Conservation (phyloP, 2,329 filamentous ascomycete species). For the Aspergillus sp. region DNA sequence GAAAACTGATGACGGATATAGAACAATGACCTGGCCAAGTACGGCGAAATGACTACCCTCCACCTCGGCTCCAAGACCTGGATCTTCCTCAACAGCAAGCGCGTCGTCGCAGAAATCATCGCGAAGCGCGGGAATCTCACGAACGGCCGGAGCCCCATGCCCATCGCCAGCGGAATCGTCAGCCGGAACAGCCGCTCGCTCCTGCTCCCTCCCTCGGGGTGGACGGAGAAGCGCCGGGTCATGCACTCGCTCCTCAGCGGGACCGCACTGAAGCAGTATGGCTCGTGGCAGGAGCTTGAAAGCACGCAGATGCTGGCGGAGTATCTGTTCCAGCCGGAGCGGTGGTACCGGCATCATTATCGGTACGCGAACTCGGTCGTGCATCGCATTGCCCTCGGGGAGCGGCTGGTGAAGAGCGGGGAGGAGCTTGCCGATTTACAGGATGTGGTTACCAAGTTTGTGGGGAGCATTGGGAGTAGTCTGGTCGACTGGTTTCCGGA, state of each 20-base stretch:
- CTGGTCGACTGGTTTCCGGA: slow-evolving; percentile 47
- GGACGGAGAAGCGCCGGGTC: slow-evolving; percentile 44
- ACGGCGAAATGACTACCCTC: slow-evolving; percentile 39
- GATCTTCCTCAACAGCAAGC: slow-evolving; percentile 49
- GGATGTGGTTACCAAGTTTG: slow-evolving; percentile 38
- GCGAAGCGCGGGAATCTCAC: slow-evolving; percentile 42
- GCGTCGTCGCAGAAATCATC: slow-evolving; percentile 47
- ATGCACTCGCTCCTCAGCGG: slow-evolving; percentile 48
- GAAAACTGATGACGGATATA: neutral
- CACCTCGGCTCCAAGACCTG: slow-evolving; percentile 45
- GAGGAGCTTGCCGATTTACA: slow-evolving; percentile 30
- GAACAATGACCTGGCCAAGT: slow-evolving; percentile 20
- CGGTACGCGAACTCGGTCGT: slow-evolving; percentile 48
- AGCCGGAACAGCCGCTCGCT: slow-evolving; percentile 40
- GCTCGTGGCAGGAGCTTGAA: slow-evolving; percentile 41
- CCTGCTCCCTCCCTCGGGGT: slow-evolving; percentile 37
- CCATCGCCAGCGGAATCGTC: slow-evolving; percentile 44
- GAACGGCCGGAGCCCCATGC: slow-evolving; percentile 38
- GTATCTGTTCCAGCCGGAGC: slow-evolving; percentile 38
- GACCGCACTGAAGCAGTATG: slow-evolving; percentile 39
- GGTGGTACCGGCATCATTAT: slow-evolving; percentile 48
- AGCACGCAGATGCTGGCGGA: slow-evolving; percentile 42
- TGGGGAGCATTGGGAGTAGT: slow-evolving; percentile 40
- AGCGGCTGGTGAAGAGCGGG: slow-evolving; percentile 34
- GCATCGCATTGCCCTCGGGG: slow-evolving; percentile 41